These are phyloP conservation scores for Leptomonas pyrrhocoris DNA, from an alignment of 208 protist species.

Conservation along the genomic window DNA sequence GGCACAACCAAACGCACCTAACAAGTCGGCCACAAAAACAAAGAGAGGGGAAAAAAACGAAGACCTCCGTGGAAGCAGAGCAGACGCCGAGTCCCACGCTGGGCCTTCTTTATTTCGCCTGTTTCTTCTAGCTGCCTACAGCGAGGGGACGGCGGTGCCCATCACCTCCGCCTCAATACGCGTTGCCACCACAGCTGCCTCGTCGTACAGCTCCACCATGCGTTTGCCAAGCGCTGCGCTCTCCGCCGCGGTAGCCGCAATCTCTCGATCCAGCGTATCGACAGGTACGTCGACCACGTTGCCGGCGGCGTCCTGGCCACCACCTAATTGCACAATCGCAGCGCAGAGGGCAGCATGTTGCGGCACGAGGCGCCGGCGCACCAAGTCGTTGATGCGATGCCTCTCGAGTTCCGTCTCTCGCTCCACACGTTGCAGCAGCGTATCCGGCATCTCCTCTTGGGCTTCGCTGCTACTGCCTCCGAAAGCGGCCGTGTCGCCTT, in stretches of 20 bases:
- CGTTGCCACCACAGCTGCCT: constrained; percentile 55
- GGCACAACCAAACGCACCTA: no score
- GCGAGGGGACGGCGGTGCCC: constrained; percentile 42
- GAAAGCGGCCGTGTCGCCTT: constrained; percentile 4
- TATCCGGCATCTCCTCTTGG: constrained; percentile 45
- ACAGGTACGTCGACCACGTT: constrained; percentile 64
- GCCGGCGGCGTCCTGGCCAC: constrained; percentile 34
- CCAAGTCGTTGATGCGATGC: constrained; percentile 44
- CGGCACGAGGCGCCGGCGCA: constrained; percentile 32
- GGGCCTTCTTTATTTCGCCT: background rate
- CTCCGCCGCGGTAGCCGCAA: constrained; percentile 57
- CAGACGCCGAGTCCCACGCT: no score
- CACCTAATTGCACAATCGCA: constrained; percentile 53
- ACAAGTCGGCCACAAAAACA: background rate
- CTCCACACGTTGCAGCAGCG: constrained; percentile 70
- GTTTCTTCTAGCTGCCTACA: constrained; percentile 18
- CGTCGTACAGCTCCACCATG: constrained; percentile 77
- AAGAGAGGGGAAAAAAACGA: background rate
- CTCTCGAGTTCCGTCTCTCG: constrained; percentile 62
- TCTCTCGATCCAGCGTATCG: constrained; percentile 59
- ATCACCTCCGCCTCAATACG: constrained; percentile 57
- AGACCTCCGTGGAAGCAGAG: background rate
- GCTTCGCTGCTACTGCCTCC: no score
- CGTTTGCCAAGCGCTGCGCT: constrained; percentile 49
- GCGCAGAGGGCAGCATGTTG: constrained; percentile 47